Percentiles rank a stretch among this genome's conserved stretches.
Evolutionary conservation across 2,329 filamentous ascomycete genomes (phyloP).

Genomic region (Arthrinium puccinioides): DNA sequence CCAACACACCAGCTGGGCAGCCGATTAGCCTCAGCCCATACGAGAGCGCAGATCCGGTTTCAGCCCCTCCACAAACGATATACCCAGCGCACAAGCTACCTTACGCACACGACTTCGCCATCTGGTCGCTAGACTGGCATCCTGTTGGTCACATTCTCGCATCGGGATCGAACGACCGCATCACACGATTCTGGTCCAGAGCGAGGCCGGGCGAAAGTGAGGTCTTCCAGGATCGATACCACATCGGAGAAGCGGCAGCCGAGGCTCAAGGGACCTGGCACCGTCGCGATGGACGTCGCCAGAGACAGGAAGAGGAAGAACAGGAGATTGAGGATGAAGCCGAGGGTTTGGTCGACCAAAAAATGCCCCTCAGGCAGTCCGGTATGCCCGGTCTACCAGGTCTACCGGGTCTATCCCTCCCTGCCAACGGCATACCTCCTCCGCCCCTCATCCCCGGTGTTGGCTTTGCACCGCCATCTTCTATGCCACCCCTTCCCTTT

Average conservation of each 20-base stretch:
- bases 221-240: constrained; percentile 83
- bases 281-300: constrained; percentile 66
- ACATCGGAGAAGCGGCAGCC: constrained; percentile 88
- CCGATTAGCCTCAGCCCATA: constrained; percentile 72
- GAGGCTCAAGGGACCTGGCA: constrained; percentile 95
- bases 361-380: constrained; percentile 59
- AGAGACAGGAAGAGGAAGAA: constrained; percentile 87
- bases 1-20: constrained; percentile 72
- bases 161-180: constrained; percentile 91
- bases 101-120: constrained; percentile 87
- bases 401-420: constrained; percentile 36
- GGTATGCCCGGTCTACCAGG: constrained; percentile 51
- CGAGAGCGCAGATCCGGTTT: constrained; percentile 71
- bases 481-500: constrained; percentile 41
- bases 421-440: constrained; percentile 25
- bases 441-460: constrained; percentile 24
- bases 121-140: constrained; percentile 98
- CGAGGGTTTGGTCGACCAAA: constrained; percentile 87
- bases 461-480: constrained; percentile 15
- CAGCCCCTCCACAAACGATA: constrained; percentile 81
- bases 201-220: constrained; percentile 81
- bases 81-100: constrained; percentile 82
- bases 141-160: constrained; percentile 91
- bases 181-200: constrained; percentile 94
- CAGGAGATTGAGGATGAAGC: constrained; percentile 90